A percentile compares a stretch with the other conserved stretches of the same genome.
These are phyloP conservation scores for Starmerella bacillaris DNA, from an alignment of 805 yeast genomes.

Conservation along the genomic window DNA sequence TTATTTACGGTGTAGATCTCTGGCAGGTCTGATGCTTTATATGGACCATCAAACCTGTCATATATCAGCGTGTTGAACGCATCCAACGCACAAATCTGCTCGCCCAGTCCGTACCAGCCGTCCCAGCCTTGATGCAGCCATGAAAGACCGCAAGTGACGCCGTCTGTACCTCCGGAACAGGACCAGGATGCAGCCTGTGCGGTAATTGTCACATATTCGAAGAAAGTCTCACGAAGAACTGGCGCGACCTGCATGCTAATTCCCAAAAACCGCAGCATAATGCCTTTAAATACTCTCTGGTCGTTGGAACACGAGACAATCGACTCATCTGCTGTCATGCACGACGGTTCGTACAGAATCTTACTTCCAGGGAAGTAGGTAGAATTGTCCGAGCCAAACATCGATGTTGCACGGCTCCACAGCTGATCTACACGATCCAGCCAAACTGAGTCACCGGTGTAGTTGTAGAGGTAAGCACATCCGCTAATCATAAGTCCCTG, in stretches of 20 bases:
- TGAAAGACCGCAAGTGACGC: conserved; percentile 71
- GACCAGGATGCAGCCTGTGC: conserved; percentile 61
- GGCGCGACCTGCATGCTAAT: conserved; percentile 59
- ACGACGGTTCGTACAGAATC: conserved; percentile 66
- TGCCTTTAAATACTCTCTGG: conserved; percentile 85
- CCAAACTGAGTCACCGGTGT: conserved; percentile 54
- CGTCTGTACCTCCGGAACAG: conserved; percentile 77
- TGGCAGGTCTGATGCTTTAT: conserved; percentile 16
- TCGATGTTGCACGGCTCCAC: conserved; percentile 31
- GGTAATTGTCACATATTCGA: conserved; percentile 31
- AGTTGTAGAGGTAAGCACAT: conserved; percentile 60
- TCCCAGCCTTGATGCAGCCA: conserved; percentile 62
- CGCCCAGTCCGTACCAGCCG: conserved; percentile 65
- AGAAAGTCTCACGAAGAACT: conserved; percentile 24
- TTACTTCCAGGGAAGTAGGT: conserved; percentile 19
- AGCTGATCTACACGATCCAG: conserved; percentile 37
- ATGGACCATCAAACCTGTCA: conserved; percentile 14
- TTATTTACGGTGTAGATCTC: conserved; percentile 7
- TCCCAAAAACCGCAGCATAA: conserved; percentile 56
- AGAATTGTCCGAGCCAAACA: conserved; percentile 28
- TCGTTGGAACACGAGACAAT: conserved; percentile 51
- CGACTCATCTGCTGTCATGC: conserved; percentile 34
- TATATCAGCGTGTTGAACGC: conserved; percentile 23
- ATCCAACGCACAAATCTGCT: conserved; percentile 76
- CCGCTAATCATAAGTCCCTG: conserved; percentile 67